Evolutionary conservation across 2,329 filamentous ascomycete genomes (phyloP).

Genomic region (Aspergillus bombycis): DNA sequence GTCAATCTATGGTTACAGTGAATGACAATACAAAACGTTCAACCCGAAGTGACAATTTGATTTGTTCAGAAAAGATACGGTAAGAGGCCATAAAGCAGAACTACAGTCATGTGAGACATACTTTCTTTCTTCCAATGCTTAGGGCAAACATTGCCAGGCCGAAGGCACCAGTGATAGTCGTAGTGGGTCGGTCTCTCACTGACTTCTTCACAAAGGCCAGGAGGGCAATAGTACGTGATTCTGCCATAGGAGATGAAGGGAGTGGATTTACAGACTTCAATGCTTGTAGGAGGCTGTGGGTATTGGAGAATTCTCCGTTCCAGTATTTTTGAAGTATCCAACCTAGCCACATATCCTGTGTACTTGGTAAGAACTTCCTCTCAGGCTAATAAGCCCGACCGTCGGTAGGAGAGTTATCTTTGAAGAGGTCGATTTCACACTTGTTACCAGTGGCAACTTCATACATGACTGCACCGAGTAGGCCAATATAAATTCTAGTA

Average conservation of each 20-base stretch:
- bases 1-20: no score
- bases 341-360: slow-evolving; percentile 29
- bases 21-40: no score
- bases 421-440: slow-evolving; percentile 30
- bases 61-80: no score
- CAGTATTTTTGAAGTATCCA: slow-evolving; percentile 32
- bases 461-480: slow-evolving; percentile 35
- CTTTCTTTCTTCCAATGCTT: slow-evolving; percentile 6
- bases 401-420: slow-evolving; percentile 8
- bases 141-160: slow-evolving; percentile 9
- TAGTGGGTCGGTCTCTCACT: slow-evolving; percentile 3
- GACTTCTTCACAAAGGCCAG: background rate
- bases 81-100: background rate
- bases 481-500: slow-evolving; percentile 33
- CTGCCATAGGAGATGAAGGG: background rate
- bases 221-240: background rate
- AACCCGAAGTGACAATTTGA: no score
- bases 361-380: slow-evolving; percentile 27
- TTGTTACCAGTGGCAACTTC: slow-evolving; percentile 27
- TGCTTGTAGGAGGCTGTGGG: background rate
- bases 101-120: background rate
- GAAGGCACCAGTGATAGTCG: slow-evolving; percentile 10
- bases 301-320: slow-evolving; percentile 2
- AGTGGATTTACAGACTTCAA: background rate
- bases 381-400: slow-evolving; percentile 24